phyloP scores from a whole-genome alignment of 176 grass and related monocot genomes.

The Avena insularis region DNA sequence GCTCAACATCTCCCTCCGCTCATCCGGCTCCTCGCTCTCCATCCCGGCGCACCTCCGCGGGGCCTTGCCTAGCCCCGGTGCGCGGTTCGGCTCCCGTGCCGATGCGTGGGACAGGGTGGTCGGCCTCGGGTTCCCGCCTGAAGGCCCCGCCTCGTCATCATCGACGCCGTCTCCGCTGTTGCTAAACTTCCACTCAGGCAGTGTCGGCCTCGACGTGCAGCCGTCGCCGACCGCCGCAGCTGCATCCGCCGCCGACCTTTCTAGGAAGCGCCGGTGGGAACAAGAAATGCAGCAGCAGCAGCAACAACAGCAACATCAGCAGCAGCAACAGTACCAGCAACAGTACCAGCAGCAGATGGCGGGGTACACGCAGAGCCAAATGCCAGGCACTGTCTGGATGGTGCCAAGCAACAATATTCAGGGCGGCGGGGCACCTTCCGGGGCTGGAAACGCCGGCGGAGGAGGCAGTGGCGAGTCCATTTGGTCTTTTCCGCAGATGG shows the following conservation, averaged over 20 bases:
- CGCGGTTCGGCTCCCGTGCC: conserved; percentile 45
- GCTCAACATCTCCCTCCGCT: conserved; percentile 96
- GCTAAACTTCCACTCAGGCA: conserved; percentile 85
- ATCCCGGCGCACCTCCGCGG: conserved; percentile 70
- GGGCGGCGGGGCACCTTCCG: conserved; percentile 46
- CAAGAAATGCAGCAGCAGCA: conserved; percentile 74
- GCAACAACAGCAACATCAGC: conserved; percentile 48
- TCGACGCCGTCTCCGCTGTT: conserved; percentile 69
- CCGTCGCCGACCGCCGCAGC: conserved; percentile 60
- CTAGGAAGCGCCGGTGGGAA: conserved; percentile 82
- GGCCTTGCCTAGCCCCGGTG: conserved; percentile 43
- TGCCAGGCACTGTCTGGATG: conserved; percentile 89
- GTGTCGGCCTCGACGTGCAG: conserved; percentile 73
- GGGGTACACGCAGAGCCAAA: conserved; percentile 84
- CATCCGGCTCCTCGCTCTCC: conserved; percentile 82
- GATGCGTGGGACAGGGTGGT: conserved; percentile 72
- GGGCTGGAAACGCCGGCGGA: conserved; percentile 5
- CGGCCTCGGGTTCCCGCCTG: conserved; percentile 58
- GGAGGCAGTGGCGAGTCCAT: conserved; percentile 65
- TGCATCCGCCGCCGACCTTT: conserved; percentile 56
- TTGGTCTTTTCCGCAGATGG: conserved; percentile 86
- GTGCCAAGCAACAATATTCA: conserved; percentile 80
- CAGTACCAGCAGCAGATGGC: conserved; percentile 84
- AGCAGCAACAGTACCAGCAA: conserved; percentile 47
- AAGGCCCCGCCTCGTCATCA: conserved; percentile 71